Base-by-base conservation (phyloP, 140 eudicot species). In the Cichorium intybus region DNA sequence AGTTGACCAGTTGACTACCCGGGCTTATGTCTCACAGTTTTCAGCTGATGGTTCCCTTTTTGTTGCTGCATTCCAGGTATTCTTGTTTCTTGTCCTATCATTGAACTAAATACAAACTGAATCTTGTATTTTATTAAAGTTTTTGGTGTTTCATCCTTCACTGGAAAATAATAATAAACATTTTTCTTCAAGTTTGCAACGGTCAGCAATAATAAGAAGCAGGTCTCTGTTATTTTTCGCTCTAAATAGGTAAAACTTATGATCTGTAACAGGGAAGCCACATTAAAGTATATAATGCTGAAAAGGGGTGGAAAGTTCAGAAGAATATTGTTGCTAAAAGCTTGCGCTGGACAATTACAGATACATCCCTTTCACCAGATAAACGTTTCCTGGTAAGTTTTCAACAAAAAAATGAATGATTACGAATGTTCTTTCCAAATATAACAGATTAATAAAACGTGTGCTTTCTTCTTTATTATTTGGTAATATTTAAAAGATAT, bases 271-370 rank as follows among this genome's bases (percentile, higher is more conserved):
- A 93, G 99, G 99, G 97, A 70, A 88, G 97, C 75, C 81, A 83
- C 64, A 88, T 93, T 45, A 85, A 85, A 76, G 62, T 93, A 56
- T 93, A 93, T 67, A 76, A 88, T 80, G 94, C 85, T 14, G 95
- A 93, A 10, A 80, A 67, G 74, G 95, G 86, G 43, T 93, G 99
- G 99, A 84, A 79, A 73, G 83, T 93, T 79, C 95, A 70, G 47
- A 93, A 93, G 83, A 79, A 93, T 74, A 80, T 93, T 56, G 62
- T 77, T 60, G 97, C 99, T 15, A 81, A 81, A 84, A 85, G 94
- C 81, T 76, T 93, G 82, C 80, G 97, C n/a, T 93, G 99, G 99
- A 85, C 97, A 11, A 74, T 93, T 66, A 93, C 99, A 23, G 99
- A 93, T 75, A 84, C 97, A 37, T 83, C 96, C 33, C 84, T 93